Percentiles rank a stretch among this genome's conserved stretches.
phyloP scores from a whole-genome alignment of 441 rosid genomes.

The Croton setiger region DNA sequence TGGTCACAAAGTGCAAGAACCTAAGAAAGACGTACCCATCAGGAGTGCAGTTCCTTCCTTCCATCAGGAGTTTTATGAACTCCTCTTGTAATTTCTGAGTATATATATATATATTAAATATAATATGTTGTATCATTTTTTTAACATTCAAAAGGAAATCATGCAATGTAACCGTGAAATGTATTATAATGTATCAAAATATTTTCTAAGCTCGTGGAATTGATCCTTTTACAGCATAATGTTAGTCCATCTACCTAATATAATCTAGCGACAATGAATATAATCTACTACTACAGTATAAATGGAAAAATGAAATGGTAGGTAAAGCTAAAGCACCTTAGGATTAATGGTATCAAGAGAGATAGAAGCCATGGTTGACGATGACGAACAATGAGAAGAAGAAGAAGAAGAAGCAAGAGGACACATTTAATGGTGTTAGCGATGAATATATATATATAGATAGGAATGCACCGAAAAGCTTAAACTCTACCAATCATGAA shows the following conservation, averaged over 20 bases:
- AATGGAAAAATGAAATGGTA: not conserved
- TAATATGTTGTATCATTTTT: too few relatives aligned
- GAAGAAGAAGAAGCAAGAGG: constrained; percentile 30
- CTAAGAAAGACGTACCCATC: too few relatives aligned
- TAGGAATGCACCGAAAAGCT: constrained; percentile 20
- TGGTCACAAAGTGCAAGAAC: constrained; percentile 95
- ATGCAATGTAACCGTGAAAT: too few relatives aligned
- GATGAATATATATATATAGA: constrained; percentile 14
- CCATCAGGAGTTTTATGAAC: constrained; percentile 11
- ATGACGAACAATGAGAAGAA: constrained; percentile 41
- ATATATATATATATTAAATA: constrained; percentile 3
- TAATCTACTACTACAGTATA: too few relatives aligned
- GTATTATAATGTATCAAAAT: too few relatives aligned
- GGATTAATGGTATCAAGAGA: constrained; percentile 65
- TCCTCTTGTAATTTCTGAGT: constrained; percentile 74
- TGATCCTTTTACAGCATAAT: too few relatives aligned
- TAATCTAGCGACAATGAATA: too few relatives aligned
- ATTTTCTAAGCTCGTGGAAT: too few relatives aligned
- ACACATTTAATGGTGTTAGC: constrained; percentile 1
- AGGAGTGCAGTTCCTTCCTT: constrained; percentile 4
- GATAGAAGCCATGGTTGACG: constrained; percentile 37
- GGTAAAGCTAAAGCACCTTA: constrained; percentile 38
- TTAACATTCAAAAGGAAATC: too few relatives aligned
- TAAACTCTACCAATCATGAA: constrained; percentile 39
- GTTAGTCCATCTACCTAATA: too few relatives aligned